These are phyloP conservation scores for Pascua sp. DNA, from an alignment of 1,284 basidiomycete species.

Conservation along the genomic window DNA sequence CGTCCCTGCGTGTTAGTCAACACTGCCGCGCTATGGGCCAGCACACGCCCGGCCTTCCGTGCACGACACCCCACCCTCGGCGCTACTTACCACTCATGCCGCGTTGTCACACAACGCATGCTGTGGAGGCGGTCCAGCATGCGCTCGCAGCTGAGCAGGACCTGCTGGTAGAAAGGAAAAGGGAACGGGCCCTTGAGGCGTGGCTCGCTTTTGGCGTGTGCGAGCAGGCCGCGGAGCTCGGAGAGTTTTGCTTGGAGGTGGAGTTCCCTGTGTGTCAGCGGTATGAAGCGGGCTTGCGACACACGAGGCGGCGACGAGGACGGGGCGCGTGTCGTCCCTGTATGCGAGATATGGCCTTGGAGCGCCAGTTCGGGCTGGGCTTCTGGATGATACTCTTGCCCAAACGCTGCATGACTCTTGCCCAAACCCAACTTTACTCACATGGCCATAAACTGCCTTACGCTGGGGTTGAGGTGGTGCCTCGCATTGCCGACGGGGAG, in stretches of 20 bases:
- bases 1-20: constrained; percentile 23
- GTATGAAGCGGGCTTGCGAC: no score
- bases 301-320: no score
- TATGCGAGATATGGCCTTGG: no score
- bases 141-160: constrained; percentile 79
- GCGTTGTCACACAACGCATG: constrained; percentile 90
- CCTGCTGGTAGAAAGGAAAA: constrained; percentile 71
- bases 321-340: no score
- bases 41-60: background rate
- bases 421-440: constrained; percentile 51
- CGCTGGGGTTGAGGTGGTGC: constrained; percentile 42
- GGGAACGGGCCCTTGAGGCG: constrained; percentile 92
- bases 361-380: no score
- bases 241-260: constrained; percentile 88
- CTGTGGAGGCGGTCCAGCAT: constrained; percentile 83
- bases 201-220: constrained; percentile 87
- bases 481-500: constrained; percentile 15
- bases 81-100: constrained; percentile 78
- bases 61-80: constrained; percentile 1
- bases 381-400: no score
- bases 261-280: constrained; percentile 65
- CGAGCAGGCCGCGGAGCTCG: constrained; percentile 72
- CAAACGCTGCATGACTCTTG: background rate
- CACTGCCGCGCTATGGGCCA: no score
- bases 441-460: constrained; percentile 88